Percentiles rank a stretch among this genome's conserved stretches.
These are phyloP conservation scores for Lentinula raphanica DNA, from an alignment of 768 basidiomycete species.

Conservation along the genomic window DNA sequence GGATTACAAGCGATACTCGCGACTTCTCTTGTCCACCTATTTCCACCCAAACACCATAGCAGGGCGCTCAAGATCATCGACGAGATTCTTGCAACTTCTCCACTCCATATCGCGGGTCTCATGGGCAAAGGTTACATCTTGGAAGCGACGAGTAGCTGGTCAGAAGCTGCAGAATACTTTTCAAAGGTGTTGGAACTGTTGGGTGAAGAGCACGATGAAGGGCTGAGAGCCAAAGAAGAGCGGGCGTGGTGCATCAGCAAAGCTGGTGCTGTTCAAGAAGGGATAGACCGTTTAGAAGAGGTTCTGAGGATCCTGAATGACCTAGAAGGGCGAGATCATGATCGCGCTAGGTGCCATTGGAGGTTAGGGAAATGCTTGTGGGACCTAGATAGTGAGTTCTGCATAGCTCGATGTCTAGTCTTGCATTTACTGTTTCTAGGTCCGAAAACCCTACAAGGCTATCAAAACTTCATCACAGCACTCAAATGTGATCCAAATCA, in stretches of 20 bases:
- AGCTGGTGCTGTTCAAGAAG: conserved; percentile 38
- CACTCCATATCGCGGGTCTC: conserved; percentile 58
- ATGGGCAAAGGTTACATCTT: conserved; percentile 75
- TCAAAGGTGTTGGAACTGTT: conserved; percentile 45
- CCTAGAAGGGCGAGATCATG: conserved; percentile 43
- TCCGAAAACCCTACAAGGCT: conserved; percentile 57
- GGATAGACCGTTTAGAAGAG: conserved; percentile 40
- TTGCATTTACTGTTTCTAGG: conserved; percentile 25
- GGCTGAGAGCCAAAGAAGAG: conserved; percentile 73
- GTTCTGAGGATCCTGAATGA: conserved; percentile 42
- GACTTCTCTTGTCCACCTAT: conserved; percentile 76
- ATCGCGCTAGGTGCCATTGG: conserved; percentile 80
- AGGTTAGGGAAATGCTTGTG: conserved; percentile 74
- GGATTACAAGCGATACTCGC: conserved; percentile 70
- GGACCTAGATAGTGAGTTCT: conserved; percentile 59
- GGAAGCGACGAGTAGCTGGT: conserved; percentile 60
- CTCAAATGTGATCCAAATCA: conserved; percentile 71
- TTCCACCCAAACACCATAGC: conserved; percentile 84
- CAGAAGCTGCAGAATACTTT: conserved; percentile 61
- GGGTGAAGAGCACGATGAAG: conserved; percentile 38
- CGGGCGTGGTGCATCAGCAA: conserved; percentile 78
- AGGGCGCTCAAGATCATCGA: conserved; percentile 73
- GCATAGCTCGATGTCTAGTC: background rate
- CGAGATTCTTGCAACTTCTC: conserved; percentile 58
- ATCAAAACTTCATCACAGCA: conserved; percentile 71